Evolutionary conservation across 2,329 filamentous ascomycete genomes (phyloP).

Genomic region (Cladophialophora exuberans): DNA sequence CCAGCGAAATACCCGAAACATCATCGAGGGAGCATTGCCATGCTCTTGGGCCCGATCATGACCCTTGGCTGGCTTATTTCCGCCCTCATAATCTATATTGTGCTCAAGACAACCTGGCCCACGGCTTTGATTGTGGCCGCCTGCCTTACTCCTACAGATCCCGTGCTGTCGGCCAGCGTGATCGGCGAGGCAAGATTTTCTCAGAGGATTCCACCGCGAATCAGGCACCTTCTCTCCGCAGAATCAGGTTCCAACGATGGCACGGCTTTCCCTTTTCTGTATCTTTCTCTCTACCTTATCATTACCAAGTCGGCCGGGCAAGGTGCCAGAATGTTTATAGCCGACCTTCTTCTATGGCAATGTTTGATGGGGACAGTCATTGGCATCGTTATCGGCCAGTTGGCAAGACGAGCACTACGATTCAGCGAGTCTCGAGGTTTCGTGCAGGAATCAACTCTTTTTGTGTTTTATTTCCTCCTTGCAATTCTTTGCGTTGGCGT

Average conservation of each 20-base stretch:
- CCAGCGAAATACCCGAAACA: slow-evolving; percentile 68
- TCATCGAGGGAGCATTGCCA: slow-evolving; percentile 55
- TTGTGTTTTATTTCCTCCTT: slow-evolving; percentile 60
- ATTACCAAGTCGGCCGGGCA: slow-evolving; percentile 42
- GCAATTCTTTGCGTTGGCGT: slow-evolving; percentile 57
- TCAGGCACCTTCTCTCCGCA: slow-evolving; percentile 56
- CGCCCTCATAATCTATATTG: slow-evolving; percentile 48
- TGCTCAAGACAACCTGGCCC: slow-evolving; percentile 51
- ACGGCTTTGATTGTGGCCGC: slow-evolving; percentile 57
- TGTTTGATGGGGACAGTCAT: slow-evolving; percentile 53
- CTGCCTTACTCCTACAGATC: slow-evolving; percentile 61
- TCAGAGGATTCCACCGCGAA: slow-evolving; percentile 53
- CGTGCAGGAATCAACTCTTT: slow-evolving; percentile 54
- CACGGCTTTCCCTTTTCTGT: slow-evolving; percentile 60
- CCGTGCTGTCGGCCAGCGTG: slow-evolving; percentile 58
- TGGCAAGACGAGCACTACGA: slow-evolving; percentile 53
- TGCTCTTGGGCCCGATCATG: slow-evolving; percentile 58
- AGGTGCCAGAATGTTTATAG: slow-evolving; percentile 55
- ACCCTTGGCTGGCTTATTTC: slow-evolving; percentile 64
- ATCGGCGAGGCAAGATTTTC: slow-evolving; percentile 59
- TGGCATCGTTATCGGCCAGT: slow-evolving; percentile 52
- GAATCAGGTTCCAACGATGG: slow-evolving; percentile 62
- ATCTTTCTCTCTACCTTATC: slow-evolving; percentile 54
- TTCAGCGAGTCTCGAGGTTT: slow-evolving; percentile 51
- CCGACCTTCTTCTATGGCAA: slow-evolving; percentile 60